phyloP scores from a whole-genome alignment of 345 rosid genomes.

The Salix caprea region DNA sequence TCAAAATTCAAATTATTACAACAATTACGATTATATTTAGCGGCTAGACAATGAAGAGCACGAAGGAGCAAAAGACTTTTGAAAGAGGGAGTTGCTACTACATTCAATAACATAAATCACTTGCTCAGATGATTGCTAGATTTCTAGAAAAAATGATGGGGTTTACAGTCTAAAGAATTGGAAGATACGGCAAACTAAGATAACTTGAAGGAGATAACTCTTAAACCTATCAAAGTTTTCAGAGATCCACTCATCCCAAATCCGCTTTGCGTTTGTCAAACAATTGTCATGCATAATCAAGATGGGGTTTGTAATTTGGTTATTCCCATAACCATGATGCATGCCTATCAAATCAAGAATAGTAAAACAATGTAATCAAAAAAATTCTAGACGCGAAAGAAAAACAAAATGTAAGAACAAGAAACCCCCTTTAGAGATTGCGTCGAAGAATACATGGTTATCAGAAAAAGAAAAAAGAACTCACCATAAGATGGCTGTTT shows the following conservation, averaged over 20 bases:
- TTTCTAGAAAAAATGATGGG: neutral
- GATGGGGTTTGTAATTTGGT: neutral
- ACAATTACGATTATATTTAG: too few relatives aligned
- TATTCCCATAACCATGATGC: neutral
- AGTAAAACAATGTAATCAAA: neutral
- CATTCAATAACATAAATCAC: neutral
- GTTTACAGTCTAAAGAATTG: neutral
- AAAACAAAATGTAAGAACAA: neutral
- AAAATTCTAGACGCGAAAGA: neutral
- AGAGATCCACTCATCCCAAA: neutral
- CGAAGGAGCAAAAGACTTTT: too few relatives aligned
- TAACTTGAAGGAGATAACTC: neutral
- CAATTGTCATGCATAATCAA: neutral
- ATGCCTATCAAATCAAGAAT: neutral
- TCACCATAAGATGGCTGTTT: constrained; percentile 4
- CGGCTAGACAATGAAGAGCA: too few relatives aligned
- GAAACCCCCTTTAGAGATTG: neutral
- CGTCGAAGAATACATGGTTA: neutral
- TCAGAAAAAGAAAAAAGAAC: neutral
- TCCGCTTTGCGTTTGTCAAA: neutral
- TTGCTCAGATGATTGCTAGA: neutral
- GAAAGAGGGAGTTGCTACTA: too few relatives aligned
- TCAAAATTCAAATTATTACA: too few relatives aligned
- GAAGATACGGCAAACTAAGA: neutral
- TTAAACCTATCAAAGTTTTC: neutral